phyloP scores from a whole-genome alignment of 306 rosid genomes.

The Lithocarpus polystachyus region DNA sequence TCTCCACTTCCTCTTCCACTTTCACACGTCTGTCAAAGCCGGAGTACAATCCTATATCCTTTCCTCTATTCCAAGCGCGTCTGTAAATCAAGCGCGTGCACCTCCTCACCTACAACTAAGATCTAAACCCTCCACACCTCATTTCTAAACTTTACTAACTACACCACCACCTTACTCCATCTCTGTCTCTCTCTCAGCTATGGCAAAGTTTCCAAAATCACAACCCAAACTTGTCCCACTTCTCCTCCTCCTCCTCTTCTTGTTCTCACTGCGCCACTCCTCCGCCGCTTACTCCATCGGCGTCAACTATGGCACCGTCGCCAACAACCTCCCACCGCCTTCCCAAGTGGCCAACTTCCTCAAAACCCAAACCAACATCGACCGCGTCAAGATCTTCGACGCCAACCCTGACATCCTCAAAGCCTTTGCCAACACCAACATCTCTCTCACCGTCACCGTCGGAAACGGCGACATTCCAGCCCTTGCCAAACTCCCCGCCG shows the following conservation, averaged over 20 bases:
- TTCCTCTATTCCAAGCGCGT: too few species aligned
- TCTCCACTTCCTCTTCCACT: background rate
- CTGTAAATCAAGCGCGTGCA: too few species aligned
- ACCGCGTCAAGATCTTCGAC: slow-evolving; percentile 71
- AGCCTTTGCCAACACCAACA: slow-evolving; percentile 61
- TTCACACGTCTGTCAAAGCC: background rate
- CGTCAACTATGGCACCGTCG: slow-evolving; percentile 85
- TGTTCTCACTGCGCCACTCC: slow-evolving; percentile 8
- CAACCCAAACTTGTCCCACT: background rate
- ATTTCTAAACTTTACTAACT: too few species aligned
- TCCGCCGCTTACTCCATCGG: slow-evolving; percentile 48
- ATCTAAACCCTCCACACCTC: background rate
- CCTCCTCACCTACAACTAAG: background rate
- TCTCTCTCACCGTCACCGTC: slow-evolving; percentile 58
- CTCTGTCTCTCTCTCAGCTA: slow-evolving; percentile 12
- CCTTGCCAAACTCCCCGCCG: slow-evolving; percentile 53
- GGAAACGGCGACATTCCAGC: slow-evolving; percentile 63
- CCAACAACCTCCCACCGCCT: slow-evolving; percentile 73
- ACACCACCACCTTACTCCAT: background rate
- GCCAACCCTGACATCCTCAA: slow-evolving; percentile 61
- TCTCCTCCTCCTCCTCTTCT: background rate
- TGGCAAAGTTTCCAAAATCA: slow-evolving; percentile 26
- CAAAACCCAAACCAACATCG: slow-evolving; percentile 66
- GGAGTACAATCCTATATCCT: too few species aligned
- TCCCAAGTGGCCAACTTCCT: slow-evolving; percentile 63